phyloP scores from a whole-genome alignment of 352 stramenopile species.

The Phytophthora lateralis region DNA sequence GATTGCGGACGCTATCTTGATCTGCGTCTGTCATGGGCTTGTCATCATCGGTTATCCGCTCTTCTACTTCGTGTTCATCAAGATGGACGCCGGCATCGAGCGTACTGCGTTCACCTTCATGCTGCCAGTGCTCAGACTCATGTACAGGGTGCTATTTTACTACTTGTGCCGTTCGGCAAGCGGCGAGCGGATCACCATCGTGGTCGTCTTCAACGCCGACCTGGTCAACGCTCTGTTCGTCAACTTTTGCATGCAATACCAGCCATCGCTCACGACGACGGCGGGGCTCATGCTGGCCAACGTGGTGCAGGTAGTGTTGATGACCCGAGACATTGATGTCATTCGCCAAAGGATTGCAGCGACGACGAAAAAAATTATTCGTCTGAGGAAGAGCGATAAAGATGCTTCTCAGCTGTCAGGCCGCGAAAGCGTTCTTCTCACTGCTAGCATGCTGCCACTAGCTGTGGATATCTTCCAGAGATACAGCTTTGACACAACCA shows the following conservation, averaged over 20 bases:
- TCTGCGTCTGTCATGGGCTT: slow-evolving; percentile 13
- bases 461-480: slow-evolving; percentile 8
- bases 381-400: slow-evolving; percentile 6
- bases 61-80: slow-evolving; percentile 27
- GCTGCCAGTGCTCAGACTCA: slow-evolving; percentile 3
- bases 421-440: background rate
- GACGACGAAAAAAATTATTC: slow-evolving; percentile 4
- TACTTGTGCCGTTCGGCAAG: slow-evolving; percentile 25
- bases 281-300: slow-evolving; percentile 5
- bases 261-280: slow-evolving; percentile 16
- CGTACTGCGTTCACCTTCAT: slow-evolving; percentile 10
- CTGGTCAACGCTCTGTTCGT: slow-evolving; percentile 37
- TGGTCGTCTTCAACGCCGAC: slow-evolving; percentile 42
- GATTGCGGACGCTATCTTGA: slow-evolving; percentile 16
- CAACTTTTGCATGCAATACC: slow-evolving; percentile 39
- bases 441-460: slow-evolving; percentile 11
- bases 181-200: slow-evolving; percentile 21
- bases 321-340: slow-evolving; percentile 9
- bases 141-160: slow-evolving; percentile 17
- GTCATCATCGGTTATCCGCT: slow-evolving; percentile 28
- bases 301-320: slow-evolving; percentile 5
- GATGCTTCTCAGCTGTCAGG: background rate
- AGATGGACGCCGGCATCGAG: slow-evolving; percentile 1
- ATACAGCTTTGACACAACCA: slow-evolving; percentile 9
- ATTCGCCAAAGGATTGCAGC: slow-evolving; percentile 14